A percentile compares a stretch with the other conserved stretches of the same genome.
Conservation (phyloP, 805 yeast genomes). For the Candida taoyuanica region DNA sequence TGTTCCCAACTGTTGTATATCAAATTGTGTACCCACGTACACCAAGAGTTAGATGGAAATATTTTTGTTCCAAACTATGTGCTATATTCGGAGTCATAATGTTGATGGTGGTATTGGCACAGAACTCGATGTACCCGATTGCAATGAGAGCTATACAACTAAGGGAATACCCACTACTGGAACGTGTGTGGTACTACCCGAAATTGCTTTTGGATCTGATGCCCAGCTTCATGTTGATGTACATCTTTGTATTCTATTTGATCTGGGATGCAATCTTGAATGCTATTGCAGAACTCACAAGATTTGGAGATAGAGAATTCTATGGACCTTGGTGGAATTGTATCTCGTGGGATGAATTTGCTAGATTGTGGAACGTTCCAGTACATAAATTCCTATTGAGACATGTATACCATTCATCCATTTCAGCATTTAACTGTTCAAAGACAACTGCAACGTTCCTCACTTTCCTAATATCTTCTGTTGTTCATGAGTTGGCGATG, state of each 20-base stretch:
- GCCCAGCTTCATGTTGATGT: conserved; percentile 74
- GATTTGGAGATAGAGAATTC: conserved; percentile 86
- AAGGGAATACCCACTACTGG: conserved; percentile 43
- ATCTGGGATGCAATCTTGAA: conserved; percentile 96
- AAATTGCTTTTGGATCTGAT: conserved; percentile 64
- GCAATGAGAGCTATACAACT: conserved; percentile 56
- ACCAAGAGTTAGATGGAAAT: conserved; percentile 58
- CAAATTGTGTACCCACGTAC: conserved; percentile 82
- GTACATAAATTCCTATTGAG: conserved; percentile 85
- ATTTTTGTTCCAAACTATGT: conserved; percentile 59
- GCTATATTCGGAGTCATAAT: conserved; percentile 87
- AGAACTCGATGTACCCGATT: conserved; percentile 68
- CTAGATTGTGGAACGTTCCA: conserved; percentile 92
- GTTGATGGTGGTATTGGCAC: conserved; percentile 78
- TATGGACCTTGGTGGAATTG: conserved; percentile 99
- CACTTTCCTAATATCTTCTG: conserved; percentile 74
- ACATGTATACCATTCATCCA: conserved; percentile 91
- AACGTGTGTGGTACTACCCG: conserved; percentile 46
- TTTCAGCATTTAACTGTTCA: conserved; percentile 65
- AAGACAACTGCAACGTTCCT: conserved; percentile 66
- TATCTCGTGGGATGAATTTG: conserved; percentile 87
- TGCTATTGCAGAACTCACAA: conserved; percentile 81
- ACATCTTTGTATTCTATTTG: conserved; percentile 74
- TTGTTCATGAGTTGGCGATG: conserved; percentile 92
- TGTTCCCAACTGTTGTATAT: conserved; percentile 88